Conservation (phyloP, 2,329 filamentous ascomycete species). For the Xylaria sp. region DNA sequence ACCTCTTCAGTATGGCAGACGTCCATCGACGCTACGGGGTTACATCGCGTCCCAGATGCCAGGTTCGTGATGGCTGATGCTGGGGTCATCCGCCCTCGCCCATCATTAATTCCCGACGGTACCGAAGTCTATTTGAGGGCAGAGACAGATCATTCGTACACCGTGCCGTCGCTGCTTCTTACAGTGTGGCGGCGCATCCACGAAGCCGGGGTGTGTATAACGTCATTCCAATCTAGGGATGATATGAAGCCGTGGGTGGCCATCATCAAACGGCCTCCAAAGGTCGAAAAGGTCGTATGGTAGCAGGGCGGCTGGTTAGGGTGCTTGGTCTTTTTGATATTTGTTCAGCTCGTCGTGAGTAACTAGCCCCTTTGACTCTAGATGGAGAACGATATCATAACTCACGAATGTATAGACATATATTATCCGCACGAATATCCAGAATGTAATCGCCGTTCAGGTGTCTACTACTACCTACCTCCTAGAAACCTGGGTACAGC, state of each 20-base stretch:
- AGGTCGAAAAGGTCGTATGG: background rate
- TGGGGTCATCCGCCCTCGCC: constrained; percentile 11
- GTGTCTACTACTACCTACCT: background rate
- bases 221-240: background rate
- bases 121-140: constrained; percentile 14
- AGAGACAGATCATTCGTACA: background rate
- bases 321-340: background rate
- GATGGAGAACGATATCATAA: background rate
- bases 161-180: background rate
- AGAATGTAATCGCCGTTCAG: background rate
- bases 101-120: constrained; percentile 11
- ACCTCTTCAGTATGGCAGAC: constrained; percentile 13
- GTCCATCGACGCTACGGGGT: constrained; percentile 8
- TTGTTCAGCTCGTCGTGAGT: background rate
- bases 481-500: background rate
- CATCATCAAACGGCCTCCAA: background rate
- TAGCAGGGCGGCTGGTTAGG: background rate
- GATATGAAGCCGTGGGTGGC: background rate
- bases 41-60: constrained; percentile 20
- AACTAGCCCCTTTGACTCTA: background rate
- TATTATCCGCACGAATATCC: background rate
- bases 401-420: too few species aligned
- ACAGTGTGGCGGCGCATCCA: background rate
- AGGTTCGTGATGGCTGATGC: constrained; percentile 10
- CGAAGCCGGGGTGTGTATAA: background rate